A percentile compares a stretch with the other conserved stretches of the same genome.
Conservation (phyloP, 192 early-diverging fungal species). For the Umbelopsis ramanniana region DNA sequence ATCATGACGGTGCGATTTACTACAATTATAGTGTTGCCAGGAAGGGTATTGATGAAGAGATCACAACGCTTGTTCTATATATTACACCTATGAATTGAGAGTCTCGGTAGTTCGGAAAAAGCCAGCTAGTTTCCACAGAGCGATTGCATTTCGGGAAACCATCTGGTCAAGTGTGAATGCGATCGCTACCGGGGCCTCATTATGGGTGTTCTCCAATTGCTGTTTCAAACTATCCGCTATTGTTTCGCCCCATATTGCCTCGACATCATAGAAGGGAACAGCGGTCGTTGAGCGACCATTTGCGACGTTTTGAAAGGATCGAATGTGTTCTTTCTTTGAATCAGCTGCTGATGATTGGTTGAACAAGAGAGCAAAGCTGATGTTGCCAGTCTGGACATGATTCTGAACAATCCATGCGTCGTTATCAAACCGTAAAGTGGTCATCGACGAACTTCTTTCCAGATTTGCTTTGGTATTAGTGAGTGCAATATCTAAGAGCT, state of each 20-base stretch:
- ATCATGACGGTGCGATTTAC: background rate
- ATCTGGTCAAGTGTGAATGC: background rate
- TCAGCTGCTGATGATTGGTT: background rate
- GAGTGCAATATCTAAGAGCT: background rate
- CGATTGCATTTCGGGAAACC: background rate
- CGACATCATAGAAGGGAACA: background rate
- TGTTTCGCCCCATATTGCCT: background rate
- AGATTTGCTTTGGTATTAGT: background rate
- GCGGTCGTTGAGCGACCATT: background rate
- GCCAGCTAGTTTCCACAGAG: conserved; percentile 4
- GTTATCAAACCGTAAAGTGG: background rate
- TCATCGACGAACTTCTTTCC: background rate
- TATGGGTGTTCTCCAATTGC: background rate
- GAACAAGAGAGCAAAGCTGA: background rate
- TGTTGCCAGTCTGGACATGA: background rate
- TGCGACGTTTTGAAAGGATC: background rate
- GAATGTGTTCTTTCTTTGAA: too few relatives aligned
- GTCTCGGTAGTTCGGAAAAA: background rate
- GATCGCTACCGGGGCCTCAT: background rate
- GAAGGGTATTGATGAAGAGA: background rate
- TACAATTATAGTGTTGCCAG: background rate
- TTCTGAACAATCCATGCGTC: background rate
- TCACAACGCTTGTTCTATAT: background rate
- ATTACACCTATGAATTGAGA: background rate
- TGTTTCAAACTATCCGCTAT: background rate